Conservation (phyloP, 2,329 filamentous ascomycete genomes). For the Colletotrichum falcatum region DNA sequence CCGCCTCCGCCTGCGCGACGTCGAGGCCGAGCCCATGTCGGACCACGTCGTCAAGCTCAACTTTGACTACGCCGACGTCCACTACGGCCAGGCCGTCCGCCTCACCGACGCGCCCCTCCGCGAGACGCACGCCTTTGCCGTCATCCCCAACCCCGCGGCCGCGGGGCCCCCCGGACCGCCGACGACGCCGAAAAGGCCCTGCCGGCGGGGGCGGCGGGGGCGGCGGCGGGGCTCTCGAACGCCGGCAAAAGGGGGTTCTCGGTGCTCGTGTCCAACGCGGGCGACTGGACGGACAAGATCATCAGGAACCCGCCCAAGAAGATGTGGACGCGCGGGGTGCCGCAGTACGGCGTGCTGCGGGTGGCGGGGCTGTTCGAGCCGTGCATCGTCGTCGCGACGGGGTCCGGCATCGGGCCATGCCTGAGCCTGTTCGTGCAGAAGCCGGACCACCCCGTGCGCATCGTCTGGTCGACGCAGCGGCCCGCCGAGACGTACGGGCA, state of each 20-base stretch:
- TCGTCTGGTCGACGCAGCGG: conserved; percentile 76
- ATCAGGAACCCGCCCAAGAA: conserved; percentile 71
- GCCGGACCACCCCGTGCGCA: conserved; percentile 60
- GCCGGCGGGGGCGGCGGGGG: background rate
- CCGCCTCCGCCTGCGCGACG: conserved; percentile 74
- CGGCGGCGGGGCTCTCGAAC: too few species aligned
- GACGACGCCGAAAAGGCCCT: conserved; percentile 36
- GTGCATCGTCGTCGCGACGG: conserved; percentile 76
- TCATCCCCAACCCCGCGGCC: conserved; percentile 69
- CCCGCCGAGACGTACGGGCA: conserved; percentile 73
- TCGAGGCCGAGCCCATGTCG: conserved; percentile 76
- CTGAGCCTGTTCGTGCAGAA: conserved; percentile 65
- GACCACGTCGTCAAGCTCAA: conserved; percentile 78
- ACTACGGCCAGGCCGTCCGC: conserved; percentile 67
- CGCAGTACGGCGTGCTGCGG: conserved; percentile 75
- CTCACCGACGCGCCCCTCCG: conserved; percentile 72
- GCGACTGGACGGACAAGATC: conserved; percentile 77
- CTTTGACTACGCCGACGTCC: conserved; percentile 72
- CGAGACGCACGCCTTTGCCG: conserved; percentile 83
- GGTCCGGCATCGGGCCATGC: conserved; percentile 79
- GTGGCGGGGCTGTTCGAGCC: conserved; percentile 74
- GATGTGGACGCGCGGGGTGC: conserved; percentile 77
- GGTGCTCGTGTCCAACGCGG: conserved; percentile 77
- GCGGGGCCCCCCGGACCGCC: background rate
- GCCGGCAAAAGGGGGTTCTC: conserved; percentile 69